Evolutionary conservation across 164 flowering plant genomes (phyloP).

Genomic region (Aristolochia contorta): DNA sequence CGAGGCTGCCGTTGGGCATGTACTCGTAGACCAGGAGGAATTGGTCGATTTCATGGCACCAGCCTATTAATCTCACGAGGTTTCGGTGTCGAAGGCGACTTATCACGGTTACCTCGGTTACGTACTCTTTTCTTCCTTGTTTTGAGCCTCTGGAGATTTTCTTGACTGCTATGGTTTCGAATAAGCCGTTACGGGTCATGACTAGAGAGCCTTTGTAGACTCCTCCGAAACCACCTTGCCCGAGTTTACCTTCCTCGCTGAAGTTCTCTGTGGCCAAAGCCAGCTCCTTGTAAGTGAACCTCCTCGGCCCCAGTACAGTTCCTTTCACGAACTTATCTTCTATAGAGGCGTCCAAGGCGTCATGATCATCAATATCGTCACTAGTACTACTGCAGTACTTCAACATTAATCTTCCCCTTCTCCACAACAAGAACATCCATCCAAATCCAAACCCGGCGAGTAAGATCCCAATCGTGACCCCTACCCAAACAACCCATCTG

Average conservation of each 20-base stretch:
- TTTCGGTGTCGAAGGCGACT: conserved; percentile 39
- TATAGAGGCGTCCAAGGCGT: conserved; percentile 8
- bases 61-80: conserved; percentile 36
- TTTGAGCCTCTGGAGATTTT: conserved; percentile 26
- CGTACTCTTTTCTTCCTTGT: conserved; percentile 41
- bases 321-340: conserved; percentile 18
- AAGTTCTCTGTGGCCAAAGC: conserved; percentile 18
- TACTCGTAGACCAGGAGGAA: conserved; percentile 39
- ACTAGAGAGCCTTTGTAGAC: conserved; percentile 15
- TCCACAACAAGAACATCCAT: neutral
- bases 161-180: conserved; percentile 24
- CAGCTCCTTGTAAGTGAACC: conserved; percentile 17
- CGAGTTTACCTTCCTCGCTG: conserved; percentile 21
- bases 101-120: conserved; percentile 36
- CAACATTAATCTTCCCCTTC: neutral
- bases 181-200: neutral
- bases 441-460: conserved; percentile 1
- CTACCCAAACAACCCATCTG: conserved; percentile 1
- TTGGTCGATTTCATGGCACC: conserved; percentile 42
- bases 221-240: conserved; percentile 28
- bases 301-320: conserved; percentile 22
- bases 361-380: neutral
- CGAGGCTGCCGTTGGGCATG: conserved; percentile 46
- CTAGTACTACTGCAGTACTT: too few relatives aligned
- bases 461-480: neutral